Evolutionary conservation across 371 early-diverging fungal species (phyloP), one percentile per base, ranked within the genome.

Genomic region (Syncephalastrum racemosum): DNA sequence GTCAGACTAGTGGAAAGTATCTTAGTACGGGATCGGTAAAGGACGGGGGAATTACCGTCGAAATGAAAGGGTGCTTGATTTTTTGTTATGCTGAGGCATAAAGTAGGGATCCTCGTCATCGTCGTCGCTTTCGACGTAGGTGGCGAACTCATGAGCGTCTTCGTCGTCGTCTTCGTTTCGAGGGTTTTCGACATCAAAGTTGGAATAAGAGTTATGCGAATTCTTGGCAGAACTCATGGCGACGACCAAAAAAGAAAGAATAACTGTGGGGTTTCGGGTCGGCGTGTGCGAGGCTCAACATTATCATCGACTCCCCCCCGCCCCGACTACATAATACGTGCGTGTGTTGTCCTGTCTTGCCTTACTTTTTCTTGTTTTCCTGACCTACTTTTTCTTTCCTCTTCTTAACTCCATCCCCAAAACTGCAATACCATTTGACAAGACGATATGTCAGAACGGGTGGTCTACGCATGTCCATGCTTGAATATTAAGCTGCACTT

Each of bases 61-160:
- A 51, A 76, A 74, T 19, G 77, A 68, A 47, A 76, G 64, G 6
- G 77, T 79, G 50, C 75, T 74, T n/a, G 77, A 74, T 59, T 71
- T 64, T 61, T 74, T 76, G 23, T 68, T 71, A 62, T 79, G 80
- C 45, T 70, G 69, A 16, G 80, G 71, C 77, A 76, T 76, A 50
- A 69, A 79, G 46, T 68, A 79, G 23, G 80, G 80, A 64, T 79
- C 80, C 60, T 79, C 80, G 52, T 79, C 80, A 41, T 79, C 80
- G 46, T 80, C 80, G 57, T 80, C 80, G 20, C 77, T 76, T 43
- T 80, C 80, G 7, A 74, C 80, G 50, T 80, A 80, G 15, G 70
- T 74, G 16, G 74, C 73, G 60, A 80, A 80, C 46, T 80, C 80
- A 20, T 74, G 72, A 16, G 74, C 75, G 52, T 80, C 80, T 52